phyloP scores from a whole-genome alignment of 176 grass and related monocot species.

The Raddia guianensis region DNA sequence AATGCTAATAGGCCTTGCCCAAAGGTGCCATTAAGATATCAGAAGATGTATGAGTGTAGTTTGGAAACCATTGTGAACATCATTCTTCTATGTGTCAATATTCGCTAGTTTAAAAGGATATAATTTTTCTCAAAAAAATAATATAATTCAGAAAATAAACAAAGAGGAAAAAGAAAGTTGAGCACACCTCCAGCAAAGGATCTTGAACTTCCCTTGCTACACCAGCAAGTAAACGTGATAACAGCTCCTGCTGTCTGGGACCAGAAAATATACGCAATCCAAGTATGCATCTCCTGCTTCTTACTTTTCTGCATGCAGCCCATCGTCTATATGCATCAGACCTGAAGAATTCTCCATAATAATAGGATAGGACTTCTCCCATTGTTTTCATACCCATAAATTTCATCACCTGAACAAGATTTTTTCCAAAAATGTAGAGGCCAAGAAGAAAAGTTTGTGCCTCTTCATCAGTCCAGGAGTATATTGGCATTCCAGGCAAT shows the following conservation, averaged over 20 bases:
- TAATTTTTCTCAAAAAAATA: too few relatives aligned
- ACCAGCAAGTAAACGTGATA: slow-evolving; percentile 64
- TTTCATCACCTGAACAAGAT: slow-evolving; percentile 70
- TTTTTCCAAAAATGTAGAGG: slow-evolving; percentile 92
- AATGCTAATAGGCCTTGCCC: slow-evolving; percentile 5
- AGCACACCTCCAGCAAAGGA: slow-evolving; percentile 57
- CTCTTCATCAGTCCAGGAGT: slow-evolving; percentile 66
- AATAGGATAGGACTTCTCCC: slow-evolving; percentile 84
- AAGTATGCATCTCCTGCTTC: slow-evolving; percentile 77
- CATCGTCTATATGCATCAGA: slow-evolving; percentile 69
- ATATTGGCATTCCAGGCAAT: slow-evolving; percentile 54
- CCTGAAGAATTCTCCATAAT: slow-evolving; percentile 84
- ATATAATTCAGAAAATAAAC: background rate
- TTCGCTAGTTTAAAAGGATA: slow-evolving; percentile 13
- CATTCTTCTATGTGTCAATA: slow-evolving; percentile 10
- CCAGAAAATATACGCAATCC: slow-evolving; percentile 87
- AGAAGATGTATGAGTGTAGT: background rate
- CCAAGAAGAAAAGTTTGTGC: slow-evolving; percentile 77
- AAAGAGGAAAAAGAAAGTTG: slow-evolving; percentile 21
- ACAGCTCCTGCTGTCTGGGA: slow-evolving; percentile 74
- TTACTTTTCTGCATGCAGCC: slow-evolving; percentile 75
- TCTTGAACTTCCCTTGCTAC: slow-evolving; percentile 60
- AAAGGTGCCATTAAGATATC: slow-evolving; percentile 6
- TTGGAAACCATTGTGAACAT: slow-evolving; percentile 1
- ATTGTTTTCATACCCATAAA: slow-evolving; percentile 69